Evolutionary conservation across 148 eudicot species (phyloP), one percentile per base, ranked within the genome.

Genomic region (Fallopia convolvulus): DNA sequence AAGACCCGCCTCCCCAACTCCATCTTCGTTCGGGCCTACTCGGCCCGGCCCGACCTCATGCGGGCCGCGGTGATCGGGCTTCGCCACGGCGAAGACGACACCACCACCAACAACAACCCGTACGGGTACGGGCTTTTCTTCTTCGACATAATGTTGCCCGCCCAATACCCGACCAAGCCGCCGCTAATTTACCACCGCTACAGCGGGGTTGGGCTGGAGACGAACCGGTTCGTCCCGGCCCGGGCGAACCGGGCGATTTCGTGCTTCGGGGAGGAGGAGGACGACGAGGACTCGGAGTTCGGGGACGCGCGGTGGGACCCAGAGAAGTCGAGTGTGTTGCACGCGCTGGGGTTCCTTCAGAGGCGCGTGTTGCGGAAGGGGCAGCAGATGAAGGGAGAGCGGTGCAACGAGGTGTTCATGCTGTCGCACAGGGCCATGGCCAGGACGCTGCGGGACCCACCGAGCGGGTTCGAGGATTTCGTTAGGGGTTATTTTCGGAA

Each of bases 401-500:
- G 41, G 50, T 18, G 30, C 50, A 41, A 72, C 17, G 75, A 80
- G 63, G 78, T 75, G 9, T 75, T 75, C 32, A 18, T 75, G 75
- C 33, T 68, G 30, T 55, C 76, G n/a, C 79, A 76, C 32, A 32
- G 15, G 26, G 71, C 61, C 10, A 76, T 76, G 76, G 40, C 49
- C 10, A 46, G 11, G 23, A 55, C 46, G n/a, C 76, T 72, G 40
- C 18, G 68, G 41, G 30, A 30, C 14, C 83, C 76, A 15, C 83
- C 79, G 0, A 8, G 8, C 18, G 83, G 79, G 18, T 80, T 80
- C 21, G 72, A 72, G 63, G 79, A 58, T 36, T 80, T 80, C 53
- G 82, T 80, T 18, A 76, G 7, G 15, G 79, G 82, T 46, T 58
- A 80, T 33, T 80, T 80, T 60, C 58, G 79, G 33, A 80, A 76